Percentiles rank a stretch among this genome's conserved stretches.
Conservation (phyloP, 73 alveolate species). For the Symbiodinium pilosum region DNA sequence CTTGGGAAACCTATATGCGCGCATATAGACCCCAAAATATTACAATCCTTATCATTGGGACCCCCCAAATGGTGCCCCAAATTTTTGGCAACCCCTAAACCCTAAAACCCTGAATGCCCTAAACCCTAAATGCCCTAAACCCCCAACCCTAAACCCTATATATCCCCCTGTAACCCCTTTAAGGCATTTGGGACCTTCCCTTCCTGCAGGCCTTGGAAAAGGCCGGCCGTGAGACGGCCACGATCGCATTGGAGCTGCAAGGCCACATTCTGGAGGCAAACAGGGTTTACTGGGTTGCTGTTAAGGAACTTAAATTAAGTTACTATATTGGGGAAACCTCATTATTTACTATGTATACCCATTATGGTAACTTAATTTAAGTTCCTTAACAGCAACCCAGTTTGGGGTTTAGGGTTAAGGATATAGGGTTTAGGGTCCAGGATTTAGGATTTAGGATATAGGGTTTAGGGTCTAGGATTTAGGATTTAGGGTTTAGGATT, state of each 20-base stretch:
- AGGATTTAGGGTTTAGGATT: too few species aligned
- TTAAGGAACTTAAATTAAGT: background rate
- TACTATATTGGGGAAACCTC: too few species aligned
- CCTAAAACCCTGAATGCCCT: background rate
- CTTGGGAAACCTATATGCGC: background rate
- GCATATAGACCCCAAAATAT: background rate
- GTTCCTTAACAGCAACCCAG: too few species aligned
- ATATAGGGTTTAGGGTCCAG: too few species aligned
- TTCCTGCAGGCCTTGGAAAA: background rate
- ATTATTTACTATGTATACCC: too few species aligned
- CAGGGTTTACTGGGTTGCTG: background rate
- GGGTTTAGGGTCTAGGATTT: too few species aligned
- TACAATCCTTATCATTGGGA: background rate
- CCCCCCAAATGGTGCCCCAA: background rate
- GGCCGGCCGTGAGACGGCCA: background rate
- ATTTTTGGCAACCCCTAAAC: background rate
- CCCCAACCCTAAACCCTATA: background rate
- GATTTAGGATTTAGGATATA: too few species aligned
- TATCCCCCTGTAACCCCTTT: too few species aligned
- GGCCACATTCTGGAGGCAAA: background rate
- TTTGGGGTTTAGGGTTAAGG: too few species aligned
- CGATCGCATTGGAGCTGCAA: background rate
- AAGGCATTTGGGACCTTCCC: background rate
- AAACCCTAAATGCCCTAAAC: background rate
- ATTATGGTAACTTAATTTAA: too few species aligned